phyloP scores from a whole-genome alignment of 139 green algal genomes.

The Tetraselmis striata region DNA sequence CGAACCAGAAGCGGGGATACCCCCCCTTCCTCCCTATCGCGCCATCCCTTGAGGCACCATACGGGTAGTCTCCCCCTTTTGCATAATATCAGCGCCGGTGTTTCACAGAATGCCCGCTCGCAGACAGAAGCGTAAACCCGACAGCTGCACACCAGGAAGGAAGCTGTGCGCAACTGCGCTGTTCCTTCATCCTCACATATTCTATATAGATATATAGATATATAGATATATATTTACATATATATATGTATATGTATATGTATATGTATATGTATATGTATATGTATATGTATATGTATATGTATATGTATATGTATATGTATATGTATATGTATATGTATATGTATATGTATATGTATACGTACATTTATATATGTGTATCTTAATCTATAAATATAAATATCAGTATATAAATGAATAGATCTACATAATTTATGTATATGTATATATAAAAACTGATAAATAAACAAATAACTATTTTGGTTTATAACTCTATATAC shows the following conservation, averaged over 20 bases:
- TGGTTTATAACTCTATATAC: background rate
- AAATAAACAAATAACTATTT: too few relatives aligned
- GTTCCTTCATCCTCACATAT: too few relatives aligned
- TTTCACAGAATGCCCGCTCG: too few relatives aligned
- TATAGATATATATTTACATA: background rate
- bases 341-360: background rate
- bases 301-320: background rate
- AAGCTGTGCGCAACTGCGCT: too few relatives aligned
- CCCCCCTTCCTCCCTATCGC: too few relatives aligned
- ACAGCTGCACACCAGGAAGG: too few relatives aligned
- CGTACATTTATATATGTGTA: background rate
- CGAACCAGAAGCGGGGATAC: too few relatives aligned
- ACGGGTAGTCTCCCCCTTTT: too few relatives aligned
- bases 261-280: background rate
- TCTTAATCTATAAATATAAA: background rate
- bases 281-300: background rate
- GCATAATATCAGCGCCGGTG: too few relatives aligned
- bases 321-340: background rate
- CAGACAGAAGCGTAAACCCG: too few relatives aligned
- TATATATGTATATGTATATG: background rate
- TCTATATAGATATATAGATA: too few relatives aligned
- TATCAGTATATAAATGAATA: background rate
- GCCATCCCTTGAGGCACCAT: too few relatives aligned
- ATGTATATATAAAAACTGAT: background rate
- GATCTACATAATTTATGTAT: background rate